Conservation (phyloP, 441 rosid species). For the Codiaeum variegatum region DNA sequence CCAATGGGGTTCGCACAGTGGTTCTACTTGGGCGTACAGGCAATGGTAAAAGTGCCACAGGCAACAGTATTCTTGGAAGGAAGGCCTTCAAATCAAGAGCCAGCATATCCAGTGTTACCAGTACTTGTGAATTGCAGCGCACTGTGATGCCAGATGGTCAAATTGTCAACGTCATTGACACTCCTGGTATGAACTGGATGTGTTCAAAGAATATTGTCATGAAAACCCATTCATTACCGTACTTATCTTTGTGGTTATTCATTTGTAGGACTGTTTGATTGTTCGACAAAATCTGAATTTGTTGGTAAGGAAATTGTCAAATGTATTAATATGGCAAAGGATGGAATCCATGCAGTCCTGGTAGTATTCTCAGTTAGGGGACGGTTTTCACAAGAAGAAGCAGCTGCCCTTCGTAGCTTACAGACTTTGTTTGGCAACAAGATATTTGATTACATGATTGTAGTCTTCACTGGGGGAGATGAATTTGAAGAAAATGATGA, state of each 20-base stretch:
- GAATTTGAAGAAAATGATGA: slow-evolving; percentile 74
- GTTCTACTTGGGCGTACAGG: slow-evolving; percentile 91
- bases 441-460: slow-evolving; percentile 68
- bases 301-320: slow-evolving; percentile 70
- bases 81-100: slow-evolving; percentile 64
- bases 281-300: slow-evolving; percentile 52
- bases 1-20: slow-evolving; percentile 41
- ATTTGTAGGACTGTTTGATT: slow-evolving; percentile 67
- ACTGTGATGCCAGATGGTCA: slow-evolving; percentile 53
- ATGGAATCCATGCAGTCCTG: slow-evolving; percentile 77
- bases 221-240: not conserved
- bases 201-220: not conserved
- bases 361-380: slow-evolving; percentile 62
- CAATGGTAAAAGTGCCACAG: slow-evolving; percentile 90
- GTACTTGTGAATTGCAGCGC: slow-evolving; percentile 52
- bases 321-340: slow-evolving; percentile 74
- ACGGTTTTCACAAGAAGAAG: slow-evolving; percentile 65
- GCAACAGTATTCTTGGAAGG: slow-evolving; percentile 72
- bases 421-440: slow-evolving; percentile 66
- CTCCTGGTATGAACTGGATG: slow-evolving; percentile 57
- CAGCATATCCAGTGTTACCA: slow-evolving; percentile 64
- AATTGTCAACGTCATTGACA: slow-evolving; percentile 65
- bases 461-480: slow-evolving; percentile 87
- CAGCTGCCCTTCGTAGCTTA: slow-evolving; percentile 53
- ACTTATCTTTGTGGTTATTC: not conserved